Conservation (phyloP, 2,329 filamentous ascomycete genomes). For the Colletotrichum sp. region DNA sequence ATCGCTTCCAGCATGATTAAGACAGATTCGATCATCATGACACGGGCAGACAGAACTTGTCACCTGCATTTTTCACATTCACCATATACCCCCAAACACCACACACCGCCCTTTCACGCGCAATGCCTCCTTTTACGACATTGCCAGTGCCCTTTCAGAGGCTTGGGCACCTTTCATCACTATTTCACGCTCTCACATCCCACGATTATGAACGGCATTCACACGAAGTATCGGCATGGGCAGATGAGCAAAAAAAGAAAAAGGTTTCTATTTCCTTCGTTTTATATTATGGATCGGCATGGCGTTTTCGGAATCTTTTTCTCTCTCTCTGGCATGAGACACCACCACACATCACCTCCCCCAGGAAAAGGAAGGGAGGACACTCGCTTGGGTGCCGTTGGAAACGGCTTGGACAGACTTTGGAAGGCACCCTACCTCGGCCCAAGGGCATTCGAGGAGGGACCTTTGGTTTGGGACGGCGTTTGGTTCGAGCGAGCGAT, state of each 20-base stretch:
- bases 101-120: neutral
- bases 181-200: neutral
- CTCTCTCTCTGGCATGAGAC: neutral
- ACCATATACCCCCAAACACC: neutral
- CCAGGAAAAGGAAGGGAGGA: neutral
- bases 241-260: conserved; percentile 16
- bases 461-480: conserved; percentile 2
- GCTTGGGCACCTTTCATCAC: neutral
- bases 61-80: neutral
- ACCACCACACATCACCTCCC: neutral
- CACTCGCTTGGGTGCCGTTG: conserved; percentile 13
- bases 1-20: neutral
- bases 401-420: conserved; percentile 12
- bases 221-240: conserved; percentile 8
- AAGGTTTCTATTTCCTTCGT: neutral
- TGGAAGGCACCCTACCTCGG: neutral
- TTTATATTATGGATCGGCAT: neutral
- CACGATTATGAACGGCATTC: conserved; percentile 18
- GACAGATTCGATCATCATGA: neutral
- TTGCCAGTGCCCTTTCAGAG: conserved; percentile 5
- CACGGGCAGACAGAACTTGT: neutral
- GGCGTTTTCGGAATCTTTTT: neutral
- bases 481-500: neutral
- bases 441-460: neutral
- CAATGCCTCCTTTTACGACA: neutral